phyloP scores from a whole-genome alignment of 768 basidiomycete species.

The Lactarius psammicola region DNA sequence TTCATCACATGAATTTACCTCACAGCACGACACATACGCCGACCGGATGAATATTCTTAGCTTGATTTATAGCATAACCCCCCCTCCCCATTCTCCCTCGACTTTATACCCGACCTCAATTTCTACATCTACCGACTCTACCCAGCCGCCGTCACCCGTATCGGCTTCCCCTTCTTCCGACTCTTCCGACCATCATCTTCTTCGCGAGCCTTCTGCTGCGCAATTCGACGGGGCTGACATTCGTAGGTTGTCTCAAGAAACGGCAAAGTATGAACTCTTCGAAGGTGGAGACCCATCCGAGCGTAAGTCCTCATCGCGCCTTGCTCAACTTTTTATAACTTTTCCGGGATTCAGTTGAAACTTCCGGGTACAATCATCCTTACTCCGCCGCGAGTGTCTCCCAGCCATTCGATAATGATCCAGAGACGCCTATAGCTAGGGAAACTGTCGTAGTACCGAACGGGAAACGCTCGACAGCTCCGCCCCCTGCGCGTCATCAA shows the following conservation, averaged over 20 bases:
- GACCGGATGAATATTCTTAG: slow-evolving; percentile 93
- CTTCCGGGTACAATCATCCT: slow-evolving; percentile 28
- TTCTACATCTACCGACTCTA: slow-evolving; percentile 51
- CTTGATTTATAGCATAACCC: slow-evolving; percentile 83
- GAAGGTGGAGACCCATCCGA: slow-evolving; percentile 11
- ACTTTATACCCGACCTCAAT: slow-evolving; percentile 46
- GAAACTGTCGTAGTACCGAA: not conserved
- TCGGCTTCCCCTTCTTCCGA: slow-evolving; percentile 54
- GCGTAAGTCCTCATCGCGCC: slow-evolving; percentile 9
- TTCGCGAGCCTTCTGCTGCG: slow-evolving; percentile 34
- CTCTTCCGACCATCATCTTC: slow-evolving; percentile 43
- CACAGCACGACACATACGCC: slow-evolving; percentile 90
- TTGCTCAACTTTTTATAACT: not conserved
- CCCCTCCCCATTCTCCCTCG: slow-evolving; percentile 63
- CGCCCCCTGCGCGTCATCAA: slow-evolving; percentile 31
- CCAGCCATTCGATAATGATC: slow-evolving; percentile 18
- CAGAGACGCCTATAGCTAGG: slow-evolving; percentile 23
- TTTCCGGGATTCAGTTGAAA: slow-evolving; percentile 5
- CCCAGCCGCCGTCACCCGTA: slow-evolving; percentile 48
- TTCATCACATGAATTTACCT: slow-evolving; percentile 14
- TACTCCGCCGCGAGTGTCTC: slow-evolving; percentile 28
- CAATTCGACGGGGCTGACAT: slow-evolving; percentile 27
- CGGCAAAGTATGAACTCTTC: slow-evolving; percentile 30
- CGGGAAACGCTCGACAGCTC: slow-evolving; percentile 26
- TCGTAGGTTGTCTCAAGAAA: slow-evolving; percentile 28